Conservation (phyloP, 2,329 filamentous ascomycete species). For the Thelonectria blattea region DNA sequence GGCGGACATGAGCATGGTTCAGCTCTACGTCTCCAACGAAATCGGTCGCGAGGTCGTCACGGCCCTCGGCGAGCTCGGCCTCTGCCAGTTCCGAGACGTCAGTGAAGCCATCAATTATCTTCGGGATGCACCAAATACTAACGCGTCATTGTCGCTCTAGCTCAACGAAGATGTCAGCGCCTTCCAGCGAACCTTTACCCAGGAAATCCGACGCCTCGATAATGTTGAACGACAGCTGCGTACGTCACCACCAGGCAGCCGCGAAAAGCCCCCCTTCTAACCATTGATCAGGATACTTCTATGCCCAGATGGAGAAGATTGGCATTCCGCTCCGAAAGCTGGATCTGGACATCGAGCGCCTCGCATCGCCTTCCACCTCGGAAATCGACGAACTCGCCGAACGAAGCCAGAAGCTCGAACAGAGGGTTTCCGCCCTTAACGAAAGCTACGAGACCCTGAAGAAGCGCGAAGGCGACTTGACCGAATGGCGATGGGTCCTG, state of each 20-base stretch:
- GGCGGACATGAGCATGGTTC: slow-evolving; percentile 99
- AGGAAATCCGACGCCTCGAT: slow-evolving; percentile 95
- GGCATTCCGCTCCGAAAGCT: slow-evolving; percentile 85
- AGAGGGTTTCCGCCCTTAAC: slow-evolving; percentile 88
- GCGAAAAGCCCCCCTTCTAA: slow-evolving; percentile 37
- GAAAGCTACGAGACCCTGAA: slow-evolving; percentile 99
- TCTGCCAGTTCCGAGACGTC: slow-evolving; percentile 98
- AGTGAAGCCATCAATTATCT: slow-evolving; percentile 44
- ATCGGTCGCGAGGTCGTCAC: slow-evolving; percentile 98
- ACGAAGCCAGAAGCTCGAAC: slow-evolving; percentile 89
- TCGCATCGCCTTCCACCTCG: slow-evolving; percentile 86
- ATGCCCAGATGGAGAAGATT: slow-evolving; percentile 93
- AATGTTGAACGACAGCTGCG: slow-evolving; percentile 98
- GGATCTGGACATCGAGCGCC: slow-evolving; percentile 85
- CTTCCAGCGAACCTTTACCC: slow-evolving; percentile 96
- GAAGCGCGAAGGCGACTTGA: slow-evolving; percentile 95
- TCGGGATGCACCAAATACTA: slow-evolving; percentile 21
- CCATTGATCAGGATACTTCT: slow-evolving; percentile 77
- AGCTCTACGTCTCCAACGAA: slow-evolving; percentile 99
- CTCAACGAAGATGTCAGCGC: slow-evolving; percentile 91
- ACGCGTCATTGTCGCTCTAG: slow-evolving; percentile 52
- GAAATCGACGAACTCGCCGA: slow-evolving; percentile 97
- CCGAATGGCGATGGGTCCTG: slow-evolving; percentile 97
- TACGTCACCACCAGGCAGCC: slow-evolving; percentile 56
- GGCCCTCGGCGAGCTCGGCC: slow-evolving; percentile 91